Evolutionary conservation across 495 filamentous ascomycete species (phyloP), one percentile per base, ranked within the genome.

Genomic region (Penicillium herquei): DNA sequence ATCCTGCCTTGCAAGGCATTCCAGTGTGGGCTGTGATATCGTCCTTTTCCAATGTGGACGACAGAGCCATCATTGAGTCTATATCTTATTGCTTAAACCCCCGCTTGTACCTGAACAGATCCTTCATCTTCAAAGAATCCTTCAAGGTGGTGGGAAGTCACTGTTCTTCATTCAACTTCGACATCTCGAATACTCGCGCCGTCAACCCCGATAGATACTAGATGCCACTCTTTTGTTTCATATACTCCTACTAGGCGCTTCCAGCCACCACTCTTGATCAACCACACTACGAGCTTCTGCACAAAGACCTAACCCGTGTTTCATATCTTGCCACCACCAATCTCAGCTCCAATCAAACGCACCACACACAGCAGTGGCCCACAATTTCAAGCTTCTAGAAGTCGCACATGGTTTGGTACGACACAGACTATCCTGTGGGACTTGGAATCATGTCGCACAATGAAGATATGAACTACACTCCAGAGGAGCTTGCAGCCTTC

Each of bases 1-100:
- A 47, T 56, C 62, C 67, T 73, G 68, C 70, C 73, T 75, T 56
- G 68, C 67, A 61, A 74, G 70, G 70, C 71, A 68, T 58, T 66
- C 57, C 65, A 58, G 49, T 59, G 59, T 43, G 60, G 50, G 59
- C 57, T 54, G 65, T 69, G 62, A 70, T 69, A 65, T 69, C 62
- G 43, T 50, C 56, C 14, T 46, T 50, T 56, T 49, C 54, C 56
- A 58, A 53, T 52, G 46, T 51, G 56, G 53, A 59, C 54, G 42
- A 51, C 33, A 57, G 45, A 61, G 49, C 41, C 41, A 50, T n/a
- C 52, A 39, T 55, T 57, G 54, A 39, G 40, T 58, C 59, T 59
- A 61, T 56, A 58, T 56, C 52, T 58, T 59, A 47, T 56, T 66
- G 30, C 49, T 54, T 48, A 39, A 40, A 49, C 52, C 51, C 57